Percentiles rank a stretch among this genome's conserved stretches.
Evolutionary conservation across 106 monocot species (phyloP).

Genomic region (Posidonia australis): DNA sequence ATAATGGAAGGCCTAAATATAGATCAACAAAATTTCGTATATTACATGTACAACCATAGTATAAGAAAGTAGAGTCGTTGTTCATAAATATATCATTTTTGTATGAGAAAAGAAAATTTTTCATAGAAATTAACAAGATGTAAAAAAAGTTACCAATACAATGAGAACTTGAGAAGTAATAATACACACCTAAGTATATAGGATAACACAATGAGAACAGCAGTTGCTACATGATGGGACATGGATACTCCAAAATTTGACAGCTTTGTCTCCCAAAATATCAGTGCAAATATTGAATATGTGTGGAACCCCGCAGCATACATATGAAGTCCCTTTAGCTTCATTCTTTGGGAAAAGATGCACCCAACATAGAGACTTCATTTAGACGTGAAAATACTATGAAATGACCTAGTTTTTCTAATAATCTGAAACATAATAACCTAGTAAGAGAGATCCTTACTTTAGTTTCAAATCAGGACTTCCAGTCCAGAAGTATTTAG

Average conservation of each 20-base stretch:
- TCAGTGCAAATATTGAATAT: constrained; percentile 81
- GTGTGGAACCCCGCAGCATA: constrained; percentile 71
- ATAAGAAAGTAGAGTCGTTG: too few species aligned
- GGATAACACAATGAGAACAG: constrained; percentile 66
- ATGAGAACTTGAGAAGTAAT: too few species aligned
- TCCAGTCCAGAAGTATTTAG: constrained; percentile 79
- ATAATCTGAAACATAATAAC: background rate
- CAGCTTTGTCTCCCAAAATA: constrained; percentile 93
- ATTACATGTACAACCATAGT: too few species aligned
- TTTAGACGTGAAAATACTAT: background rate
- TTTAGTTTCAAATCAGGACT: constrained; percentile 82
- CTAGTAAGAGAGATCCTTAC: constrained; percentile 19
- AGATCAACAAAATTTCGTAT: too few species aligned
- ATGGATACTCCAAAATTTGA: constrained; percentile 80
- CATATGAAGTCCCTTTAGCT: constrained; percentile 17
- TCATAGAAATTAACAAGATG: background rate
- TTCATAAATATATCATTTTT: too few species aligned
- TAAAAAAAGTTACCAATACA: background rate
- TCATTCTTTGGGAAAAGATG: constrained; percentile 4
- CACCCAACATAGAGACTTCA: background rate
- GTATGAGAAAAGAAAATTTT: too few species aligned
- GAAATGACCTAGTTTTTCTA: background rate
- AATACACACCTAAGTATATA: constrained; percentile 71
- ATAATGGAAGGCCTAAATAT: too few species aligned
- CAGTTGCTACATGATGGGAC: constrained; percentile 82